Conservation (phyloP, 1,284 basidiomycete genomes). For the Sanghuangporus weigelae region DNA sequence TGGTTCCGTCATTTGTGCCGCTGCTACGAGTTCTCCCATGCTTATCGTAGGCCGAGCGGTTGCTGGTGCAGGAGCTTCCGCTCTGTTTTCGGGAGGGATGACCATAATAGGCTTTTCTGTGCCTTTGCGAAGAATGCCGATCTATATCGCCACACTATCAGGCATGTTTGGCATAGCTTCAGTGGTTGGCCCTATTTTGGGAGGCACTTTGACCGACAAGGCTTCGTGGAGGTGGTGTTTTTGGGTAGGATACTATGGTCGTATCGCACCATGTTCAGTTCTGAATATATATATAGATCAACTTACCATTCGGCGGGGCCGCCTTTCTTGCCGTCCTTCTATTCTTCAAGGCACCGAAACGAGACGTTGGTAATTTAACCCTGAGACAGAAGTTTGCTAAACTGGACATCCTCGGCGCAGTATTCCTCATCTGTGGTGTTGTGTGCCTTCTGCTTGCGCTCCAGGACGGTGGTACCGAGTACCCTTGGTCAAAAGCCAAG, state of each 20-base stretch:
- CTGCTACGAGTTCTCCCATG: constrained; percentile 36
- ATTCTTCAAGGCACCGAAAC: constrained; percentile 27
- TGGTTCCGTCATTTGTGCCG: constrained; percentile 30
- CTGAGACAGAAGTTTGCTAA: constrained; percentile 24
- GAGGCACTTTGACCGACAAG: constrained; percentile 35
- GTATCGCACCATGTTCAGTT: not conserved
- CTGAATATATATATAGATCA: constrained; percentile 27
- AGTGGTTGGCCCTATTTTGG: constrained; percentile 34
- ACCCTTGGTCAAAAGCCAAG: constrained; percentile 29
- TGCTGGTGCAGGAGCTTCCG: constrained; percentile 42
- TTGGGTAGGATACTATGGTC: constrained; percentile 20
- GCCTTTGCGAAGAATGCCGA: constrained; percentile 28
- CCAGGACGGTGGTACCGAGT: constrained; percentile 36
- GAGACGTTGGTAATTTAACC: constrained; percentile 17
- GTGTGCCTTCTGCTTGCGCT: constrained; percentile 37
- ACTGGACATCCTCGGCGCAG: constrained; percentile 36
- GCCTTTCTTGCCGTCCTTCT: constrained; percentile 32
- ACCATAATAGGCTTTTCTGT: constrained; percentile 36
- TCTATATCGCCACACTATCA: constrained; percentile 32
- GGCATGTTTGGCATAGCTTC: constrained; percentile 35
- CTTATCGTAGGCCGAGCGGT: constrained; percentile 42
- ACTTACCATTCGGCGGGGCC: constrained; percentile 35
- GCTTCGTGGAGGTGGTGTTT: constrained; percentile 38
- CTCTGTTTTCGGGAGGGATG: constrained; percentile 36
- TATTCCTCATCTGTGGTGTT: constrained; percentile 32